Evolutionary conservation across 1,284 basidiomycete species (phyloP), one percentile per base, ranked within the genome.

Genomic region (Cystobasidiaceae sp.): DNA sequence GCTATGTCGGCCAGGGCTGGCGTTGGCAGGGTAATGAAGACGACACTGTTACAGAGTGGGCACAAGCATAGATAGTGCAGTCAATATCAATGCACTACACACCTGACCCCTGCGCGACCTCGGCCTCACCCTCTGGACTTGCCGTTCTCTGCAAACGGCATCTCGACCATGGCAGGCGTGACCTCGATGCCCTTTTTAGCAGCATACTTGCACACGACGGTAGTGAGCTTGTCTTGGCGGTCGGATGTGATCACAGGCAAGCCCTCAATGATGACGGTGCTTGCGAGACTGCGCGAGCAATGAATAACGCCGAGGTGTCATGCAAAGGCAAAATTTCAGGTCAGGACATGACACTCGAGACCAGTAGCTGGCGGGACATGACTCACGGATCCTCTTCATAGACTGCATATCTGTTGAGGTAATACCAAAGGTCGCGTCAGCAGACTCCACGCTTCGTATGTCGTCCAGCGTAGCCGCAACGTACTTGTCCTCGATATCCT

Each of bases 401-500:
- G 23, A 67, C 57, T 55, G 57, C 51, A 39, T 62, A 55, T 62
- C 59, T 61, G 28, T 23, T 17, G 44, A 23, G 21, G 52, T 13
- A 21, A 13, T n/a, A 51, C 27, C 34, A 46, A 44, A 4, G 11
- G 4, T 32, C 32, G 37, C 11, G 50, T 63, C 25, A 63, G 60
- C 44, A 23, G 15, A 11, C 13, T 51, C 30, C 62, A 30, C 27
- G n/a, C 13, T 11, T 27, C 48, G 68, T 68, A 61, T 73, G 58
- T 69, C 61, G 4, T 51, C 23, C 39, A 70, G 50, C 41, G 39
- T 49, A 56, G 59, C 44, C 33, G 63, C 30, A 7, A 78, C 83
- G 67, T 71, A 94, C 90, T 90, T 90, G 79, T 83, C 84, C 76
- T 97, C 93, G 72, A 98, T 96, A 76, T 97, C 93, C 61, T 87